phyloP scores from a whole-genome alignment of 345 rosid genomes.

The Pseudoturritis turrita region DNA sequence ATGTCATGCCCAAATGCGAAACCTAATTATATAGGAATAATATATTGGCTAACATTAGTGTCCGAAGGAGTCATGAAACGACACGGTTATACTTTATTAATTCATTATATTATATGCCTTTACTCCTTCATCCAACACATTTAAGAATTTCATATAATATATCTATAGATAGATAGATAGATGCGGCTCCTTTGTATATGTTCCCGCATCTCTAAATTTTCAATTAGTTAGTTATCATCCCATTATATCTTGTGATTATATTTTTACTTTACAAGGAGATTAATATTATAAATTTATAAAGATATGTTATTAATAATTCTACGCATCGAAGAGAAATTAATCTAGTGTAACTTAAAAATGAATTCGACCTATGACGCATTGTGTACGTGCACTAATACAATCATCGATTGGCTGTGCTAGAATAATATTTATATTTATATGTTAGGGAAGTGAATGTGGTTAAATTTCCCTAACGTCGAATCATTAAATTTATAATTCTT shows the following conservation, averaged over 20 bases:
- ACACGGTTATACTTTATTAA: not conserved
- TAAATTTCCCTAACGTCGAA: conserved; percentile 2
- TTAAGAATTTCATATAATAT: not conserved
- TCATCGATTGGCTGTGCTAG: conserved; percentile 10
- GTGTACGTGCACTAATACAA: conserved; percentile 22
- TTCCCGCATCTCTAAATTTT: not conserved
- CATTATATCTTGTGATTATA: not conserved
- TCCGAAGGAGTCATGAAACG: conserved; percentile 2
- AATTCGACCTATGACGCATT: conserved; percentile 3
- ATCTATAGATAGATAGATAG: not conserved
- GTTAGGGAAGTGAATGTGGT: conserved; percentile 7
- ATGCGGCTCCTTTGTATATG: not conserved
- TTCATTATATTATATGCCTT: not conserved
- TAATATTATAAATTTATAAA: not conserved
- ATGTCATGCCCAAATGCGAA: not conserved
- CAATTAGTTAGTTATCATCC: not conserved
- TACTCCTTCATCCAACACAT: not conserved
- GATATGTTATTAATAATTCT: not conserved
- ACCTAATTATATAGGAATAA: not conserved
- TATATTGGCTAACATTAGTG: not conserved
- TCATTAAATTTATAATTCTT: not conserved
- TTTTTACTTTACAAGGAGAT: not conserved
- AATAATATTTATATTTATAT: conserved; percentile 8
- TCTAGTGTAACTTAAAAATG: not conserved
- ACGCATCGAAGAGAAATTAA: not conserved